Base-by-base conservation (phyloP, 176 grass and related monocot species). In the Zoysia pacifica region DNA sequence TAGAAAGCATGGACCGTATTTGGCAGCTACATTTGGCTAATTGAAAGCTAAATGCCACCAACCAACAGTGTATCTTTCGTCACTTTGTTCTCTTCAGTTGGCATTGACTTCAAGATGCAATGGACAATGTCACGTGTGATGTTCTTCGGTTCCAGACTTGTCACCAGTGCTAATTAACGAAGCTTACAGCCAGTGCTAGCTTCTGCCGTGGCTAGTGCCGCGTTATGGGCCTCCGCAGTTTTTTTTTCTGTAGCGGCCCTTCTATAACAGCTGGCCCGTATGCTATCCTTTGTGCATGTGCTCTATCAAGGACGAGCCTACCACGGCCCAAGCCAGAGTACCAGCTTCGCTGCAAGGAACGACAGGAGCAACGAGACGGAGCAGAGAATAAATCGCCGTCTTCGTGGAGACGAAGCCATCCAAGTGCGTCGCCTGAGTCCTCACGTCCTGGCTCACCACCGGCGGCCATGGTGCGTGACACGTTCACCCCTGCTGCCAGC, bases 31-130 rank as follows among this genome's bases (percentile, higher is more conserved):
- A 66, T 81, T 85, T 81, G 81, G 61, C 48, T n/a, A 65, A 66
- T 52, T 72, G 82, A 85, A 77, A 89, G 78, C 65, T 81, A 76
- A 65, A 45, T 50, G 1, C 44, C 48, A 85, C 70, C 87, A 71
- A 79, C 70, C 77, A 64, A 50, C 2, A 51, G 56, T 69, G 46
- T 37, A 14, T 12, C 81, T 47, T 74, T 62, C 78, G 76, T 86
- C 39, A 15, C 7, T 45, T 46, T 65, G 70, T 58, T 51, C 3
- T 28, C 28, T 28, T 28, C 28, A 28, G 28, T 28, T 28, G 28
- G 28, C 28, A 28, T 28, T 28, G 28, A 28, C 28, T 28, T 28
- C 28, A 28, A 28, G 28, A 28, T 28, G 28, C 28, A 28, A 28
- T 28, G 28, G 28, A 28, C 28, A 28, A 28, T 28, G 28, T 28